These are phyloP conservation scores for Rosa multiflora DNA, from an alignment of 306 rosid genomes.

Conservation along the genomic window DNA sequence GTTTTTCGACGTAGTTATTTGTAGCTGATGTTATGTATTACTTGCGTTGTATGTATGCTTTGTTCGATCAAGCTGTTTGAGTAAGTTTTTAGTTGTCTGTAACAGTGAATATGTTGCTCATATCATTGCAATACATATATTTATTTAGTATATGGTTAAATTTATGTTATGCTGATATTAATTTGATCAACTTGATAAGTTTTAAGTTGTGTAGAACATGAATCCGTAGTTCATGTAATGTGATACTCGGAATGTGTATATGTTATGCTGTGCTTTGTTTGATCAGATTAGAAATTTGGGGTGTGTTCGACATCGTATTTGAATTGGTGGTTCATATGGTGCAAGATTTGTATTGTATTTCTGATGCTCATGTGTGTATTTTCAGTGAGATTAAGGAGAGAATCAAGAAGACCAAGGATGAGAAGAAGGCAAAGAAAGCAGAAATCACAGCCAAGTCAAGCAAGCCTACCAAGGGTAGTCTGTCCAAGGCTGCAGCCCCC, in stretches of 20 bases:
- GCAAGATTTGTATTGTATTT: neutral
- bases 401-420: constrained; percentile 52
- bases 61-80: neutral
- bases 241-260: neutral
- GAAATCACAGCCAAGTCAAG: constrained; percentile 38
- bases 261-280: neutral
- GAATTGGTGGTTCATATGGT: neutral
- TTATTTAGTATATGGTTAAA: neutral
- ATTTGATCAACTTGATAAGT: too few species aligned
- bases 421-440: constrained; percentile 50
- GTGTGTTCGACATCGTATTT: neutral
- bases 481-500: constrained; percentile 37
- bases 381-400: constrained; percentile 50
- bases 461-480: constrained; percentile 34
- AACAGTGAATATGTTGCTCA: too few species aligned
- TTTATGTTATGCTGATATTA: neutral
- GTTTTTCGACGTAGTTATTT: neutral
- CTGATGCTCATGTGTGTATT: neutral
- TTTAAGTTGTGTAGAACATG: neutral
- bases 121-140: too few species aligned
- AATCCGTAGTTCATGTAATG: neutral
- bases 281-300: neutral
- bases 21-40: neutral
- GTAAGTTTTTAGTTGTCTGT: too few species aligned
- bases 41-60: neutral